phyloP scores from a whole-genome alignment of 257 asterid species.

The Dorcoceras hygrometricum region DNA sequence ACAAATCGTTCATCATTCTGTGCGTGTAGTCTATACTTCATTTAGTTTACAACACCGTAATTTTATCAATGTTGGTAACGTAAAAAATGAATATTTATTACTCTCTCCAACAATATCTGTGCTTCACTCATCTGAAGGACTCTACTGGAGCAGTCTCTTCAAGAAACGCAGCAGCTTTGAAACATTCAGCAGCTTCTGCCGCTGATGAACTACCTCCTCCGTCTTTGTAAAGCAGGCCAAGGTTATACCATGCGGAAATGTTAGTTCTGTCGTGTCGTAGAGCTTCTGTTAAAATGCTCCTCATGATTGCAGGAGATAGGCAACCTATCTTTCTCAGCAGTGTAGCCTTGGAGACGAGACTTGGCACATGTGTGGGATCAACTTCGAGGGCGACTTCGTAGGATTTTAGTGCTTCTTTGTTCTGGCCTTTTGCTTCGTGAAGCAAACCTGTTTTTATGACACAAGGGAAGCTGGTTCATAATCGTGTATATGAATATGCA shows the following conservation, averaged over 20 bases:
- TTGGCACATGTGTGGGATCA: conserved; percentile 67
- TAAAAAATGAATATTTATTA: not conserved
- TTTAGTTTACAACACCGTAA: not conserved
- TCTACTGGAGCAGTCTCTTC: conserved; percentile 78
- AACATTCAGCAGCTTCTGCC: conserved; percentile 75
- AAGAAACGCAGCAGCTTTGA: conserved; percentile 63
- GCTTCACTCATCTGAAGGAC: conserved; percentile 61
- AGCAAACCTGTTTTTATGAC: conserved; percentile 59
- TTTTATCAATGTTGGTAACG: not conserved
- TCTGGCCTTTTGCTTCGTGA: conserved; percentile 59
- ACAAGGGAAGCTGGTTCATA: not conserved
- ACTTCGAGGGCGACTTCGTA: conserved; percentile 54
- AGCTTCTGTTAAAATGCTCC: conserved; percentile 76
- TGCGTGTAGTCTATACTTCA: not conserved
- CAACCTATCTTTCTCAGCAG: conserved; percentile 46
- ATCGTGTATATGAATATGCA: not conserved
- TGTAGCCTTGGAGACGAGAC: conserved; percentile 64
- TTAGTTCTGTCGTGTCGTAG: conserved; percentile 62
- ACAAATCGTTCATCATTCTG: not conserved
- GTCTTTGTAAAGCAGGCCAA: conserved; percentile 68
- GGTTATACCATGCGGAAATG: conserved; percentile 70
- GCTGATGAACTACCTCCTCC: conserved; percentile 55
- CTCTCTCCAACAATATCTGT: not conserved
- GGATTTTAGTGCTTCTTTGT: conserved; percentile 59
- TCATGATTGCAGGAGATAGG: conserved; percentile 41